phyloP scores from a whole-genome alignment of 2,329 filamentous ascomycete genomes.

The Penicillium sp. region DNA sequence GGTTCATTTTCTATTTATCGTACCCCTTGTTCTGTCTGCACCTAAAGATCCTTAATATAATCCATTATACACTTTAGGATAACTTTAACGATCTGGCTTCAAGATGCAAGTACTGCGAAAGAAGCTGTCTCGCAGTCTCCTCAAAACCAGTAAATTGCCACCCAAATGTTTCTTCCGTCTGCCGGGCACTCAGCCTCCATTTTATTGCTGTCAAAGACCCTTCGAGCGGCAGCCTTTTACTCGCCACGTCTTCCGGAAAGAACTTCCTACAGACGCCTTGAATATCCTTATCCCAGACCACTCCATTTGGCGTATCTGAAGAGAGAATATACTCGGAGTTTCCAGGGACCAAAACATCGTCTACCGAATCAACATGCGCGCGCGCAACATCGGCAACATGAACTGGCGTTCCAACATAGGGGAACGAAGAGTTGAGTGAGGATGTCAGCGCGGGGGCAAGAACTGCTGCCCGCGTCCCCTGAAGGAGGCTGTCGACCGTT shows the following conservation, averaged over 20 bases:
- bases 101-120: background rate
- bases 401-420: slow-evolving; percentile 2
- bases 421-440: background rate
- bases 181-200: background rate
- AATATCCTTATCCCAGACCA: background rate
- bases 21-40: background rate
- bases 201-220: background rate
- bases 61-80: background rate
- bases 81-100: background rate
- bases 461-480: background rate
- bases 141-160: background rate
- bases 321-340: slow-evolving; percentile 2
- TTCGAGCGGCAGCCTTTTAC: background rate
- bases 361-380: slow-evolving; percentile 1
- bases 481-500: background rate
- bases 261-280: background rate
- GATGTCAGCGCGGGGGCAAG: background rate
- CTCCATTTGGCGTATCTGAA: slow-evolving; percentile 1
- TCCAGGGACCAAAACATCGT: background rate
- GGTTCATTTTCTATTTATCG: background rate
- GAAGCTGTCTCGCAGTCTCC: background rate
- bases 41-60: too few relatives aligned
- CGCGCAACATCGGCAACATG: slow-evolving; percentile 4
- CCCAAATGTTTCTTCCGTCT: background rate
- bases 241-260: background rate